Base-by-base conservation (phyloP, 768 basidiomycete species). In the Kwoniella dendrophila region DNA sequence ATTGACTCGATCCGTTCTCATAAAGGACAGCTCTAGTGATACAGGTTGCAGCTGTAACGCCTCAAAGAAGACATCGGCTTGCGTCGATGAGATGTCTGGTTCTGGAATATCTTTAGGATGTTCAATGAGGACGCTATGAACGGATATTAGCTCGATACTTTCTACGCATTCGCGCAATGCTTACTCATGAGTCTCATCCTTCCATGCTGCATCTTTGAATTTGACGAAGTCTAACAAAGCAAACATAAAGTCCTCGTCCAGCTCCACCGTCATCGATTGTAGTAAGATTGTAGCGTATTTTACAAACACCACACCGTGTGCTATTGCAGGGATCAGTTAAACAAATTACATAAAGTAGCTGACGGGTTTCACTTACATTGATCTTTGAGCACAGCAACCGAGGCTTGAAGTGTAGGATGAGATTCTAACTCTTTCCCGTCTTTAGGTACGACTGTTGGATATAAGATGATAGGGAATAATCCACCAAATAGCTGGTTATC, bases 401-500 rank as follows among this genome's bases (percentile, higher is more conserved):
- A 93, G 0, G 85, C 86, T 76, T 98, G 93, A 24, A 97, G 83
- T 2, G 92, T 92, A 4, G 96, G 95, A 55, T 90, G 85, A 2
- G 90, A 87, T 24, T 89, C 90, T 22, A 90, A 85, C 52, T 86
- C 87, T 58, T 84, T 86, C 0, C 85, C 85, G 58, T 80, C 77
- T 38, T 78, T 78, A 6, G 88, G 83, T 32, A 97, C 84, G 0
- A 92, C 90, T 6, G 92, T 92, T 0, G 96, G 95, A 74, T 98
- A 95, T 44, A 98, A 82, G 57, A 98, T 86, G 57, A 98, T 93
- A 1, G 96, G 93, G 82, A 88, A 99, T 12, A 94, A 75, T 18
- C 92, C 94, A 60, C 98, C 96, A 62, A 98, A 95, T 12, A 99
- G 85, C 75, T 99, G 96, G 74, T 98, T 99, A 81, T 99, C 96